Percentiles rank a stretch among this genome's conserved stretches.
These are phyloP conservation scores for Botryotinia globosa DNA, from an alignment of 2,329 filamentous ascomycete genomes.

Conservation along the genomic window DNA sequence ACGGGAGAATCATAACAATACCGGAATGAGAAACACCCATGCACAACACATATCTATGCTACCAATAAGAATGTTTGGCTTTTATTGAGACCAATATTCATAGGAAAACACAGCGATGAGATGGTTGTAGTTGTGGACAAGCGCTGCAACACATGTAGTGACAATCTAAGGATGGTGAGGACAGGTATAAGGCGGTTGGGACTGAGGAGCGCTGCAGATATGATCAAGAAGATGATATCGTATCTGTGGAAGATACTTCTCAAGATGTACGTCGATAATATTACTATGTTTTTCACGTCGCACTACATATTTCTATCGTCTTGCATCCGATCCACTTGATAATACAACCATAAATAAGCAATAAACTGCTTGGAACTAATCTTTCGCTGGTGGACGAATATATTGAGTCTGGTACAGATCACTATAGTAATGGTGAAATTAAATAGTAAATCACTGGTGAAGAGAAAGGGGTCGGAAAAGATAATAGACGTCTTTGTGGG, in stretches of 20 bases:
- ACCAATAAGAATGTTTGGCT: neutral
- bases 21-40: neutral
- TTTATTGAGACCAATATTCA: neutral
- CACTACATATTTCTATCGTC: neutral
- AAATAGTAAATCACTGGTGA: neutral
- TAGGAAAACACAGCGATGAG: neutral
- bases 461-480: neutral
- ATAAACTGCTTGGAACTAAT: neutral
- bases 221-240: neutral
- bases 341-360: neutral
- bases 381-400: accelerated
- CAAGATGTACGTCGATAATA: neutral
- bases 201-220: neutral
- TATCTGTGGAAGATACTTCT: neutral
- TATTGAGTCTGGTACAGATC: neutral
- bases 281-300: neutral
- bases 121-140: neutral
- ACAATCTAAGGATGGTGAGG: neutral
- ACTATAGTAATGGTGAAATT: neutral
- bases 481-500: neutral
- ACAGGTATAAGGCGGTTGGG: neutral
- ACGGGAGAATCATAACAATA: neutral
- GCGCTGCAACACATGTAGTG: neutral
- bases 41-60: neutral
- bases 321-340: neutral